phyloP scores from a whole-genome alignment of 768 basidiomycete species.

The Tricholoma saponaceum region DNA sequence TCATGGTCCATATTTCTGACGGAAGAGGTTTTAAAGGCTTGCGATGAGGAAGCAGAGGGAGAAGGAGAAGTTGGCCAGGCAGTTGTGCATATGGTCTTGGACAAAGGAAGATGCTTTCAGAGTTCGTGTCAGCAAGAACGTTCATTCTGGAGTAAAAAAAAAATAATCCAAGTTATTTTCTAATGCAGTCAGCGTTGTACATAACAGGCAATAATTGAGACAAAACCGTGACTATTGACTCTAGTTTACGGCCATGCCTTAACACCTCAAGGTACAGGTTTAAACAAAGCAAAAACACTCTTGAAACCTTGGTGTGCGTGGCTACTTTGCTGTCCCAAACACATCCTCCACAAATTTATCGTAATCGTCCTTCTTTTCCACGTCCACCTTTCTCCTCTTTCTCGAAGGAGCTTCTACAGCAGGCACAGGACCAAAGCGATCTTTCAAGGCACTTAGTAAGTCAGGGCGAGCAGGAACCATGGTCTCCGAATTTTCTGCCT shows the following conservation, averaged over 20 bases:
- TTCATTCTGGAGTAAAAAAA: conserved; percentile 1
- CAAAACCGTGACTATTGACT: no score
- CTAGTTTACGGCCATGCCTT: no score
- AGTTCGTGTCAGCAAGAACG: conserved; percentile 33
- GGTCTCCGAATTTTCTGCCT: conserved; percentile 22
- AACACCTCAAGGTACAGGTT: no score
- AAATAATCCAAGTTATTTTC: no score
- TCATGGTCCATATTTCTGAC: conserved; percentile 64
- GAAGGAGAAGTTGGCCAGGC: conserved; percentile 57
- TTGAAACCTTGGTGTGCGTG: no score
- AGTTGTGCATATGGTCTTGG: conserved; percentile 63
- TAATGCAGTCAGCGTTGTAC: no score
- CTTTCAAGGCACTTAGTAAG: conserved; percentile 56
- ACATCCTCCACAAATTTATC: conserved; percentile 74
- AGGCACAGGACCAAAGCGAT: conserved; percentile 49
- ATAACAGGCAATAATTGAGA: no score
- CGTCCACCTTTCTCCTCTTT: conserved; percentile 18
- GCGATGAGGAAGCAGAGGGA: conserved; percentile 62
- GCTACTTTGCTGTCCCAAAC: conserved; percentile 37
- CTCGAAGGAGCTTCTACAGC: conserved; percentile 14
- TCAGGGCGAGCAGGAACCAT: conserved; percentile 53
- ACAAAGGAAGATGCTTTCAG: conserved; percentile 46
- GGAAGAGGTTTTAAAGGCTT: conserved; percentile 55
- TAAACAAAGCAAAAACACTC: no score
- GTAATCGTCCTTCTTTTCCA: conserved; percentile 63